Evolutionary conservation across 2,329 filamentous ascomycete genomes (phyloP), one percentile per base, ranked within the genome.

Genomic region (Phaeosphaeria sp.): DNA sequence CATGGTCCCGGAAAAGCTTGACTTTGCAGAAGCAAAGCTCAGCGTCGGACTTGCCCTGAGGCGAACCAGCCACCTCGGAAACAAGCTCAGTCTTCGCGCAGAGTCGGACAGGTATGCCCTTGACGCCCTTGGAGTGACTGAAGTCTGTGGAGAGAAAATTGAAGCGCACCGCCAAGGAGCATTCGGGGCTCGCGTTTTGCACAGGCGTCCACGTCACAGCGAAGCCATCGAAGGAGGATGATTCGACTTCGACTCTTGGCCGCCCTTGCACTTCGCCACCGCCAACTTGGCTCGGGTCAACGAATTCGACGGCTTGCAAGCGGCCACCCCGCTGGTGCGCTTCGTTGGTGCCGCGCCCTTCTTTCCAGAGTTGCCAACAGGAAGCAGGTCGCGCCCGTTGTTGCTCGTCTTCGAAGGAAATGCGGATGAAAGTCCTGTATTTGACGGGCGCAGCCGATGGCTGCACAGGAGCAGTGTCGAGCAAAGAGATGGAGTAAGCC

Each of bases 101-200:
- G 0, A 98, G 84, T 54, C 95, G 84, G 4, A 99, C 93, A 0
- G 95, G 94, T 64, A 98, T 97, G 36, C 95, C 95, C 78, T 98
- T 99, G 49, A 99, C 95, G 46, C 95, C 95, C 74, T 99, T 99
- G 9, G 95, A 98, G 74, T 98, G 95, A 76, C 94, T 98, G 75
- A 98, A 99, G 74, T 99, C 95, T 8, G 95, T 99, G 0, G 95
- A 99, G 0, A 99, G 83, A 74, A 99, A 99, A 79, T 99, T 99
- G 83, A 98, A 99, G 46, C 95, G 91, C 13, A 98, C 92, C 8
- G 93, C 91, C 55, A 99, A 87, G 49, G 88, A 91, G 75, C 93
- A 95, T 68, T 97, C 93, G 3, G 90, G 82, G 0, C 81, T 78
- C 0, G 89, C 88, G 49, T 88, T 89, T 43, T 85, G 78, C n/a